Evolutionary conservation across 1,139 yeast genomes (phyloP).

Genomic region (Yamadazyma triangularis): DNA sequence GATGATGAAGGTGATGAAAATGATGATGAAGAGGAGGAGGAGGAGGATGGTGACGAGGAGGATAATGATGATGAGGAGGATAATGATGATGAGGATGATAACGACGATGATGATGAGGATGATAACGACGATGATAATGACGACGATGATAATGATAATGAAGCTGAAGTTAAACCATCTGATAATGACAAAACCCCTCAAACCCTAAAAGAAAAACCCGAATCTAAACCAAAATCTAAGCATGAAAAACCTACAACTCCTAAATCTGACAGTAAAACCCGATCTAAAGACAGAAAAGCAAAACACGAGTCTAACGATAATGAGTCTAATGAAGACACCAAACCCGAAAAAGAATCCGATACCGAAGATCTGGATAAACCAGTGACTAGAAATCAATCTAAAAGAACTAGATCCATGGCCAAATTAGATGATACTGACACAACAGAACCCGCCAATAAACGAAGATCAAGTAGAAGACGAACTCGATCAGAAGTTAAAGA

Average conservation of each 20-base stretch:
- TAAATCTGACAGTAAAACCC: too few relatives aligned
- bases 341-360: slow-evolving; percentile 1
- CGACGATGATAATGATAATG: not conserved
- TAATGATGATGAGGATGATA: slow-evolving; percentile 1
- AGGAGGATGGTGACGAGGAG: slow-evolving; percentile 3
- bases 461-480: slow-evolving; percentile 7
- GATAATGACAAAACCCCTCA: too few relatives aligned
- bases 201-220: not conserved
- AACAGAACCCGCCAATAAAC: slow-evolving; percentile 3
- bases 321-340: not conserved
- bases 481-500: slow-evolving; percentile 6
- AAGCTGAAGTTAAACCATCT: too few relatives aligned
- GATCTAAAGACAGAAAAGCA: too few relatives aligned
- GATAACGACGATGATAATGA: slow-evolving; percentile 1
- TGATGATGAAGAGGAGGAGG: slow-evolving; percentile 4
- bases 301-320: too few relatives aligned
- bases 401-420: slow-evolving; percentile 8
- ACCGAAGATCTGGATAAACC: not conserved
- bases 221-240: not conserved
- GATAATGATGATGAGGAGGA: slow-evolving; percentile 4
- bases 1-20: slow-evolving; percentile 2
- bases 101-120: slow-evolving; percentile 1
- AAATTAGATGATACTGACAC: slow-evolving; percentile 4
- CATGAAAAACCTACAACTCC: not conserved
- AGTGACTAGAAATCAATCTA: slow-evolving; percentile 1